A percentile compares a stretch with the other conserved stretches of the same genome.
Conservation (phyloP, 192 early-diverging fungal genomes). For the Chytriomyces hyalinus region DNA sequence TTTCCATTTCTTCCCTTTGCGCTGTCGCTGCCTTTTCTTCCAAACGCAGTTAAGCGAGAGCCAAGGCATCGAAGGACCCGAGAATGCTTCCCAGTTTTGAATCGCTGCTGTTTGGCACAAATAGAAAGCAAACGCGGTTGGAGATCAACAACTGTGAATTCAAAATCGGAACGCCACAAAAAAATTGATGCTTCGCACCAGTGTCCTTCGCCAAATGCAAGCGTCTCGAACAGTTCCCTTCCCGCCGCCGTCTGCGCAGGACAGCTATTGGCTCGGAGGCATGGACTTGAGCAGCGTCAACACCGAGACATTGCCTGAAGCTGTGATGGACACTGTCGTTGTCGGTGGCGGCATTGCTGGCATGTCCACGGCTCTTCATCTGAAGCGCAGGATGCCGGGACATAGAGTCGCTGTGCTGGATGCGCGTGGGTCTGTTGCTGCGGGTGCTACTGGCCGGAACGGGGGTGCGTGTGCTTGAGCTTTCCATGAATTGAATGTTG, state of each 20-base stretch:
- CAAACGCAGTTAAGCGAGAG: too few relatives aligned
- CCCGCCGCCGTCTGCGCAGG: not conserved
- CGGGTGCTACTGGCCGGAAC: conserved; percentile 65
- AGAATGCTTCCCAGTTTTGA: too few relatives aligned
- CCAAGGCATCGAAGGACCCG: too few relatives aligned
- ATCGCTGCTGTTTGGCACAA: too few relatives aligned
- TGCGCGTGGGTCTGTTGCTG: conserved; percentile 45
- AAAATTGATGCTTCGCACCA: too few relatives aligned
- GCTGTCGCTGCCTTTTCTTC: too few relatives aligned
- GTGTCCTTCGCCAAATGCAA: too few relatives aligned
- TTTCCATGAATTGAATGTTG: not conserved
- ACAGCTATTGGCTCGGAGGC: conserved; percentile 37
- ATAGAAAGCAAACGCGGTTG: too few relatives aligned
- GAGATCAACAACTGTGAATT: too few relatives aligned
- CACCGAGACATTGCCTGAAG: not conserved
- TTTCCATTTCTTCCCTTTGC: too few relatives aligned
- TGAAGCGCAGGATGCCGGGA: conserved; percentile 36
- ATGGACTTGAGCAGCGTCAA: conserved; percentile 8
- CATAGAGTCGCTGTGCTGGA: conserved; percentile 51
- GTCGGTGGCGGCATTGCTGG: conserved; percentile 34
- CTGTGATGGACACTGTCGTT: not conserved
- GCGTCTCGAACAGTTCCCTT: not conserved
- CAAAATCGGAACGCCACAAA: too few relatives aligned
- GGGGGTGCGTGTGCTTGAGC: conserved; percentile 41
- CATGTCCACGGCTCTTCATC: conserved; percentile 45